Conservation (phyloP, 371 early-diverging fungal genomes). For the Fennellomyces sp. region DNA sequence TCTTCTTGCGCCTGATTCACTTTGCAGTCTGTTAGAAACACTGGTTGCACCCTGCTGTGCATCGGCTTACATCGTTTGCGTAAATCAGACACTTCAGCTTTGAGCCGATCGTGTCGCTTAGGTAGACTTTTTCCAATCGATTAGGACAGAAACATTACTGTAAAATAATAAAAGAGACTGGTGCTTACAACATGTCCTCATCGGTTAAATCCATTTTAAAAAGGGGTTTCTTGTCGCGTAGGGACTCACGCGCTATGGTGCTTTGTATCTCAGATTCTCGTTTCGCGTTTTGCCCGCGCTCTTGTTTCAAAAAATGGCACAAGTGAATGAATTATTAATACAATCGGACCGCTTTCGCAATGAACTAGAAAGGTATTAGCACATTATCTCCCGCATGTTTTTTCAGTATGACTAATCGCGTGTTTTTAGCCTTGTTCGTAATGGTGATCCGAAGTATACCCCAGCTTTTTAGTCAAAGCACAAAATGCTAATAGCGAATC, state of each 20-base stretch:
- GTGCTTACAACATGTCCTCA: background rate
- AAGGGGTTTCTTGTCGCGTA: too few species aligned
- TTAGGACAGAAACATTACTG: too few species aligned
- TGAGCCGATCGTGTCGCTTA: slow-evolving; percentile 15
- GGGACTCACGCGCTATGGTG: too few species aligned
- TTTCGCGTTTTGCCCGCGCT: background rate
- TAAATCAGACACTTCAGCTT: slow-evolving; percentile 16
- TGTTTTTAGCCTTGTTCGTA: slow-evolving; percentile 9
- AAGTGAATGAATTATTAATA: slow-evolving; percentile 5
- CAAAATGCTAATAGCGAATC: background rate
- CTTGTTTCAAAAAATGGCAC: background rate
- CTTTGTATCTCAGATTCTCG: too few species aligned
- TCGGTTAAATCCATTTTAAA: background rate
- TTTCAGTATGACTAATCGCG: too few species aligned
- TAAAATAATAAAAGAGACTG: background rate
- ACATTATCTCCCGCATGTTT: background rate
- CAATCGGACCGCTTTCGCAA: background rate
- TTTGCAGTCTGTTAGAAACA: background rate
- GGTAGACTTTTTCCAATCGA: slow-evolving; percentile 14
- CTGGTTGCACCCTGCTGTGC: background rate
- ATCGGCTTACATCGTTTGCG: slow-evolving; percentile 17
- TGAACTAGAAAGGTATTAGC: background rate
- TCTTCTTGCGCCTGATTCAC: slow-evolving; percentile 25
- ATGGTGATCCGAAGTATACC: slow-evolving; percentile 23
- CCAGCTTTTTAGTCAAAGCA: too few species aligned